phyloP scores from a whole-genome alignment of 495 filamentous ascomycete genomes.

The Opeltia flavorubescens region DNA sequence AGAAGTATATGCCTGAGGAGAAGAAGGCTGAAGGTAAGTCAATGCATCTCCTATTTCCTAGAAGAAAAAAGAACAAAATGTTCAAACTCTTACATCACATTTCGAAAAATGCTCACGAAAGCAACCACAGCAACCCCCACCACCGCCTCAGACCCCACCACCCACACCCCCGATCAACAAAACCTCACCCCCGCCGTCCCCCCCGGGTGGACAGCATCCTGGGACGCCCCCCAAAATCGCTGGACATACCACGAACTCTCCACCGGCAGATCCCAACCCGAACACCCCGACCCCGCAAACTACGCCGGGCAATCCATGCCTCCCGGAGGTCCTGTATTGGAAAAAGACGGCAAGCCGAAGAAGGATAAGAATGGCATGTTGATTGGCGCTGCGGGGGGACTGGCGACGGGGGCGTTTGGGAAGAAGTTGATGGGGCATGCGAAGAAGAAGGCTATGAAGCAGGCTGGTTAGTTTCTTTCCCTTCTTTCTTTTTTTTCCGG shows the following conservation, averaged over 20 bases:
- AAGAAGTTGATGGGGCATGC: not conserved
- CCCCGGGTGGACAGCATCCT: not conserved
- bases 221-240: not conserved
- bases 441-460: slow-evolving; percentile 6
- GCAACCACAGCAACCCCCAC: not conserved
- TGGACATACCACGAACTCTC: slow-evolving; percentile 1
- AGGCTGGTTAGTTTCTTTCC: no score
- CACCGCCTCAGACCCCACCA: not conserved
- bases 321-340: slow-evolving; percentile 1
- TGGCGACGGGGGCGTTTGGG: not conserved
- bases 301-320: slow-evolving; percentile 2
- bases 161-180: not conserved
- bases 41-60: not conserved
- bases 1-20: not conserved
- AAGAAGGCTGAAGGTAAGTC: no score
- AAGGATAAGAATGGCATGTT: slow-evolving; percentile 8
- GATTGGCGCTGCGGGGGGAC: slow-evolving; percentile 5
- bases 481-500: no score
- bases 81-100: not conserved
- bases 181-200: slow-evolving; percentile 4
- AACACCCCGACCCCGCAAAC: slow-evolving; percentile 5
- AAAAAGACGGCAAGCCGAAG: slow-evolving; percentile 3
- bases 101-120: not conserved
- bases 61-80: not conserved
- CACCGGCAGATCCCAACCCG: not conserved